Percentiles rank a stretch among this genome's conserved stretches.
Conservation (phyloP, 2,329 filamentous ascomycete species). For the Chaetomiaceae sp. region DNA sequence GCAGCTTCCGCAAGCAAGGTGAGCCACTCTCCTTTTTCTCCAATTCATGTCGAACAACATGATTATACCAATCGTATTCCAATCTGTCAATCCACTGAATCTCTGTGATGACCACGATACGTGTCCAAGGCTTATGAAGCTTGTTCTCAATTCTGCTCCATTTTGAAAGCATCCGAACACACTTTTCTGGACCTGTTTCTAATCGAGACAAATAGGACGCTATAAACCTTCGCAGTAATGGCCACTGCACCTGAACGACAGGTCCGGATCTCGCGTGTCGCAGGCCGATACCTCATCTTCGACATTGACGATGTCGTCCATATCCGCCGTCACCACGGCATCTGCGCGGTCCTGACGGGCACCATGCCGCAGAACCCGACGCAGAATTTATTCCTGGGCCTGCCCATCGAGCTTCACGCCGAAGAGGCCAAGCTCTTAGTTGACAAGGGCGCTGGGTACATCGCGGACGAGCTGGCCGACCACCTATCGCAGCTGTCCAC, state of each 20-base stretch:
- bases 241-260: constrained; percentile 28
- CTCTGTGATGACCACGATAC: constrained; percentile 38
- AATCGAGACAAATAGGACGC: constrained; percentile 13
- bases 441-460: constrained; percentile 68
- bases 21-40: constrained; percentile 14
- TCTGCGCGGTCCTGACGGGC: constrained; percentile 81
- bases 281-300: constrained; percentile 82
- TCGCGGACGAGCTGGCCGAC: constrained; percentile 72
- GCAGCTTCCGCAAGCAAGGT: constrained; percentile 25
- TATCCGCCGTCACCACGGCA: constrained; percentile 74
- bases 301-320: constrained; percentile 75
- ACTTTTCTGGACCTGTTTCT: constrained; percentile 13
- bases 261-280: constrained; percentile 76
- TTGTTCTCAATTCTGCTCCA: constrained; percentile 10
- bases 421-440: constrained; percentile 84
- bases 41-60: constrained; percentile 29
- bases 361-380: constrained; percentile 88
- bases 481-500: constrained; percentile 63
- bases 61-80: constrained; percentile 46
- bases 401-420: constrained; percentile 84
- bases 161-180: constrained; percentile 1
- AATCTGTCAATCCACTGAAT: constrained; percentile 60
- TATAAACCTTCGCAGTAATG: neutral
- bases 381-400: constrained; percentile 87
- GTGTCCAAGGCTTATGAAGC: constrained; percentile 28